These are phyloP conservation scores for Jacaranda copaia DNA, from an alignment of 257 asterid genomes.

Conservation along the genomic window DNA sequence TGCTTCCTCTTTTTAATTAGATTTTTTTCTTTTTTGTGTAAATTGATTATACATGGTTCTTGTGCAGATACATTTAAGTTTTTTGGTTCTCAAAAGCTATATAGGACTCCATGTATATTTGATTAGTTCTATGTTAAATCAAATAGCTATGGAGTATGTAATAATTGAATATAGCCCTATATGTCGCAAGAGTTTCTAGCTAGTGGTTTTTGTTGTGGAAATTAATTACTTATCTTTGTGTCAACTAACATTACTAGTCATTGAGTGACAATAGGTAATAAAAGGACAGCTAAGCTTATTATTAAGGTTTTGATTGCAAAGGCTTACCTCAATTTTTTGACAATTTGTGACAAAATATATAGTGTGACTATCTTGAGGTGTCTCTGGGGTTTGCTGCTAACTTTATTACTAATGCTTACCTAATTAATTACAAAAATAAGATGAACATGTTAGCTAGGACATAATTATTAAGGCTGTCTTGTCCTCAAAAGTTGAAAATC, in stretches of 20 bases:
- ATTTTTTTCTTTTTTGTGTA: too few relatives aligned
- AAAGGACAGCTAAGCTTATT: neutral
- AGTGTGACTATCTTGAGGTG: neutral
- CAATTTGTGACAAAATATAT: neutral
- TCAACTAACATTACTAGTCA: neutral
- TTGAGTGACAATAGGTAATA: neutral
- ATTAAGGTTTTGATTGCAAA: constrained; percentile 9
- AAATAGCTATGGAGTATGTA: too few relatives aligned
- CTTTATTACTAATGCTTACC: neutral
- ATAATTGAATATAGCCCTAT: too few relatives aligned
- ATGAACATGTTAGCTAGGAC: neutral
- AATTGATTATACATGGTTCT: too few relatives aligned
- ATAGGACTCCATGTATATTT: too few relatives aligned
- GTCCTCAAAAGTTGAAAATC: constrained; percentile 32
- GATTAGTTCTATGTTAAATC: too few relatives aligned
- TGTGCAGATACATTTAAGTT: too few relatives aligned
- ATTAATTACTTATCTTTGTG: neutral
- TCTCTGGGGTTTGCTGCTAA: too few relatives aligned
- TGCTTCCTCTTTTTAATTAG: too few relatives aligned
- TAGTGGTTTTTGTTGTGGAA: too few relatives aligned
- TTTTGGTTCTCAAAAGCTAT: too few relatives aligned
- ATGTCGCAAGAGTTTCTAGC: too few relatives aligned
- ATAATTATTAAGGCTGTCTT: constrained; percentile 12
- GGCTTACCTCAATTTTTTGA: constrained; percentile 26
- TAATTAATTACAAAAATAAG: neutral